Evolutionary conservation across 768 basidiomycete species (phyloP).

Genomic region (Leccinum truebloodii): DNA sequence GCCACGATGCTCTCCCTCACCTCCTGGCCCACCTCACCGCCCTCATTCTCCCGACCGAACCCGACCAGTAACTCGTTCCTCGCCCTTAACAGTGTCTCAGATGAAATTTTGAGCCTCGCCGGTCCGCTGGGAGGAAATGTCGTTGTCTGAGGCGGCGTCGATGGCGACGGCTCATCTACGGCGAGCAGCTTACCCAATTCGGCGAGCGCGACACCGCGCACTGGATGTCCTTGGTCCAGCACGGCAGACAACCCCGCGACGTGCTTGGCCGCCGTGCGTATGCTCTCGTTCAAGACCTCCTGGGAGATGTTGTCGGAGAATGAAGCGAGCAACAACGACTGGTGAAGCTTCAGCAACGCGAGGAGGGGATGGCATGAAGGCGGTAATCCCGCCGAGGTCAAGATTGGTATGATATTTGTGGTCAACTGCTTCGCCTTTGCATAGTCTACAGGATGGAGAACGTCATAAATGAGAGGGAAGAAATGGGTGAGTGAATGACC

Average conservation of each 20-base stretch:
- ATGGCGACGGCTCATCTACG: slow-evolving; percentile 68
- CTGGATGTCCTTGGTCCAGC: slow-evolving; percentile 70
- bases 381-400: slow-evolving; percentile 58
- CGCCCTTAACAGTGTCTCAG: slow-evolving; percentile 63
- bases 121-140: slow-evolving; percentile 70
- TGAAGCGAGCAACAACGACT: slow-evolving; percentile 60
- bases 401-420: slow-evolving; percentile 62
- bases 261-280: slow-evolving; percentile 56
- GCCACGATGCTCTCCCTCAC: slow-evolving; percentile 59
- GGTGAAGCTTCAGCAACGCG: slow-evolving; percentile 69
- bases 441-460: slow-evolving; percentile 45
- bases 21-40: slow-evolving; percentile 68
- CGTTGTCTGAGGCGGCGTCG: slow-evolving; percentile 15
- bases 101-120: slow-evolving; percentile 60
- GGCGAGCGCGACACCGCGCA: slow-evolving; percentile 69
- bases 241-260: slow-evolving; percentile 53
- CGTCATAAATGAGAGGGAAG: not conserved
- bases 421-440: slow-evolving; percentile 59
- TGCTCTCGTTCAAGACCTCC: slow-evolving; percentile 59
- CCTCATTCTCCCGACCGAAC: slow-evolving; percentile 69
- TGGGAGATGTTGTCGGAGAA: slow-evolving; percentile 45
- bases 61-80: slow-evolving; percentile 62
- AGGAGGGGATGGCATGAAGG: slow-evolving; percentile 78
- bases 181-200: slow-evolving; percentile 82
- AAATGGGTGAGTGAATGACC: slow-evolving; percentile 2